Conservation (phyloP, 108 stramenopile genomes). For the Seminavis robusta region DNA sequence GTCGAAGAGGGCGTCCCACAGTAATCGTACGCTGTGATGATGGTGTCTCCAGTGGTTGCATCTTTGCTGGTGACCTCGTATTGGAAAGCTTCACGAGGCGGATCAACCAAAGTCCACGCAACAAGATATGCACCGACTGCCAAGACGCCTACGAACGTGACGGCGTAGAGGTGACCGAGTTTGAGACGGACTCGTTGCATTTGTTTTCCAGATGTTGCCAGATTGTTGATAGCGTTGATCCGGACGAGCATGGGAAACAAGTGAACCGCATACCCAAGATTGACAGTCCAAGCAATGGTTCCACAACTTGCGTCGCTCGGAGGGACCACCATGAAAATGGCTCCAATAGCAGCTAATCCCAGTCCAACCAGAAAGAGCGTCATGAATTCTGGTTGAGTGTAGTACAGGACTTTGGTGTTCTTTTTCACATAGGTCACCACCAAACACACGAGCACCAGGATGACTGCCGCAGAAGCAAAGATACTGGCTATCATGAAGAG, state of each 20-base stretch:
- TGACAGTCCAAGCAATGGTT: conserved; percentile 24
- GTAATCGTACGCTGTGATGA: too few relatives aligned
- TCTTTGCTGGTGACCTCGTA: too few relatives aligned
- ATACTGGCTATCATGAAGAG: conserved; percentile 4
- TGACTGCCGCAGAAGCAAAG: conserved; percentile 5
- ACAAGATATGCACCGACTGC: conserved; percentile 18
- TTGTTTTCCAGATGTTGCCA: conserved; percentile 15
- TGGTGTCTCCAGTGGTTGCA: too few relatives aligned
- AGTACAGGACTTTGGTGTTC: conserved; percentile 16
- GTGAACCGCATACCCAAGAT: conserved; percentile 31
- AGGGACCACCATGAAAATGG: conserved; percentile 7
- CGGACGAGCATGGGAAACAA: conserved; percentile 40
- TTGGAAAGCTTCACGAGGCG: too few relatives aligned
- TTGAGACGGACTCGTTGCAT: conserved; percentile 26
- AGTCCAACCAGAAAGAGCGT: conserved; percentile 20
- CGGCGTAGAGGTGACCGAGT: conserved; percentile 1
- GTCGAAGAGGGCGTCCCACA: too few relatives aligned
- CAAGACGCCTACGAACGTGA: conserved; percentile 4
- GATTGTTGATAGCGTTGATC: conserved; percentile 27
- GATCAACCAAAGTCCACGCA: conserved; percentile 30
- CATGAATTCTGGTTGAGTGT: conserved; percentile 30
- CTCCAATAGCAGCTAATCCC: conserved; percentile 20
- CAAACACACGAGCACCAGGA: conserved; percentile 2
- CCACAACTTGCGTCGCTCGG: conserved; percentile 16
- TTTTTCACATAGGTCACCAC: neutral